Conservation (phyloP, 139 green algal species). For the Gonium pectorale region DNA sequence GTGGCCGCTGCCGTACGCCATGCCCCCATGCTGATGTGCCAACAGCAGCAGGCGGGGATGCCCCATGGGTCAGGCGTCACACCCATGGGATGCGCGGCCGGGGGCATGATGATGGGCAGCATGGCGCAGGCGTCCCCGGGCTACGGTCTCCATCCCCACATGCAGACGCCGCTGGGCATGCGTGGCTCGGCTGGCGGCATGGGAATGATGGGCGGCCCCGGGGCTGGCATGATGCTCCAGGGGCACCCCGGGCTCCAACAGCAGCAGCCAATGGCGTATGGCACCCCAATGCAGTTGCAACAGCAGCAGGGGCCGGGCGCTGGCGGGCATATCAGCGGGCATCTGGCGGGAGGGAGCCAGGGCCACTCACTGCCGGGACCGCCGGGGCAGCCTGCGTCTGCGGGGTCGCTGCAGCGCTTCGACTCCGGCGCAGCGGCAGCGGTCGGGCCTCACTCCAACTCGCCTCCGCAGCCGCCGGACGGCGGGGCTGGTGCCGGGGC, state of each 20-base stretch:
- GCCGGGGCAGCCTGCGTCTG: background rate
- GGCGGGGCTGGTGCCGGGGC: background rate
- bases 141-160: no score
- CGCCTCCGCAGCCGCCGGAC: background rate
- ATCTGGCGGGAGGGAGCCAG: background rate
- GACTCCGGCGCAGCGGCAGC: background rate
- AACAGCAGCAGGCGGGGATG: conserved; percentile 4
- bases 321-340: background rate
- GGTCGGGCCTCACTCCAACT: background rate
- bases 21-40: background rate
- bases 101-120: no score
- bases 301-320: background rate
- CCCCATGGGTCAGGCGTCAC: no score
- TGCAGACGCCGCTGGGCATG: no score
- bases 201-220: background rate
- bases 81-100: no score
- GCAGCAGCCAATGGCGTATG: background rate
- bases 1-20: background rate
- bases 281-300: background rate
- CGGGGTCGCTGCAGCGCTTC: background rate
- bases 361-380: background rate
- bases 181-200: no score
- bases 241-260: no score
- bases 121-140: no score
- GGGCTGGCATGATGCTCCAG: background rate